Percentiles rank a stretch among this genome's conserved stretches.
phyloP scores from a whole-genome alignment of 1,284 basidiomycete species.

The Apiotrichum laibachii region DNA sequence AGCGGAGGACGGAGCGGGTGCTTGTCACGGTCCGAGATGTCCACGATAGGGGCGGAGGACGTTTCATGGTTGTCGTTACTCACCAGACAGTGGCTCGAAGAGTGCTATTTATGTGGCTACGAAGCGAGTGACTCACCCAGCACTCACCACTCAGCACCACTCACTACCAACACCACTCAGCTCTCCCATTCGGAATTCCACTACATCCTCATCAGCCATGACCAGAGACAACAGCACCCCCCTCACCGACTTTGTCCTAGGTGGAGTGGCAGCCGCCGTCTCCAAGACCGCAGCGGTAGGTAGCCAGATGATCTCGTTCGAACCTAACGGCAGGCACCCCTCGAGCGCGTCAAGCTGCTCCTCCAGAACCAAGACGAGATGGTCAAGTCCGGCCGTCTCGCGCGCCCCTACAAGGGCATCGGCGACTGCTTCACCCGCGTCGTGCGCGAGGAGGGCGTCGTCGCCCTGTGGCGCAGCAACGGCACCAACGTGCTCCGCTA shows the following conservation, averaged over 20 bases:
- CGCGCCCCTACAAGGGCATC: conserved; percentile 43
- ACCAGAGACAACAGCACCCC: too few species aligned
- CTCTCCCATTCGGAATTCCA: too few species aligned
- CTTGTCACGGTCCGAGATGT: too few species aligned
- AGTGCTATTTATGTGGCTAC: too few species aligned
- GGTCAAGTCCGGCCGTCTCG: conserved; percentile 8
- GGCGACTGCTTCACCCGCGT: conserved; percentile 46
- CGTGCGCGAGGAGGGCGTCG: conserved; percentile 56
- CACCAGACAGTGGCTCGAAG: too few species aligned
- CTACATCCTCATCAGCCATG: too few species aligned
- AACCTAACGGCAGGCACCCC: conserved; percentile 31
- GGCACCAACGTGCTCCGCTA: conserved; percentile 59
- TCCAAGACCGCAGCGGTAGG: conserved; percentile 48
- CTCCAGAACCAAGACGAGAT: conserved; percentile 74
- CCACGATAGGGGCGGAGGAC: too few species aligned
- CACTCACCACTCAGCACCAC: too few species aligned
- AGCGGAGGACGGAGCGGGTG: too few species aligned
- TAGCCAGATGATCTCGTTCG: not conserved
- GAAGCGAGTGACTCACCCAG: too few species aligned
- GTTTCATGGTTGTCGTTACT: too few species aligned
- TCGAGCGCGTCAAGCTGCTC: conserved; percentile 37
- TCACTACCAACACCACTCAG: too few species aligned
- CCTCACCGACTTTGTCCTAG: conserved; percentile 21
- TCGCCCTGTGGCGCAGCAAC: conserved; percentile 57
- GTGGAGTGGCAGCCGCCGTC: conserved; percentile 33